Percentiles rank a stretch among this genome's conserved stretches.
Evolutionary conservation across 495 filamentous ascomycete genomes (phyloP).

Genomic region (Aspergillus ellipticus): DNA sequence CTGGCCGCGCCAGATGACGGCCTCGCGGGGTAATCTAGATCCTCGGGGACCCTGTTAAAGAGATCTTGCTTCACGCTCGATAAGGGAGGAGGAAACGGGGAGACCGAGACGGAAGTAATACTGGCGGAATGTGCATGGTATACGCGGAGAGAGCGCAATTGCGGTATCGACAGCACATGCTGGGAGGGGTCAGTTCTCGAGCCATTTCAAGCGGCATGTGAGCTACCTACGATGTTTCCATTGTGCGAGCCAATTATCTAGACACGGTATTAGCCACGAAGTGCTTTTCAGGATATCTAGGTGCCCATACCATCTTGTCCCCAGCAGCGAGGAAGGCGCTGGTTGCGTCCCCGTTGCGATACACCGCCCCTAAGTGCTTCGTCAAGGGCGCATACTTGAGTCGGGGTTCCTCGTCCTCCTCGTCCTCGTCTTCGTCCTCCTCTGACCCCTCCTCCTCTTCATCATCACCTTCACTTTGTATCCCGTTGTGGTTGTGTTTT

Average conservation of each 20-base stretch:
- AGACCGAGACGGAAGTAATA: conserved; percentile 83
- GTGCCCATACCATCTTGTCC: conserved; percentile 81
- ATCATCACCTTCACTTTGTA: conserved; percentile 13
- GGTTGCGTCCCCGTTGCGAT: conserved; percentile 91
- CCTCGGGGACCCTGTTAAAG: conserved; percentile 44
- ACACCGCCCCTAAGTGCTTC: conserved; percentile 70
- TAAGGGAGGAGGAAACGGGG: conserved; percentile 78
- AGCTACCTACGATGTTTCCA: conserved; percentile 79
- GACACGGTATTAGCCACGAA: conserved; percentile 18
- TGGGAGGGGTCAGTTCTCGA: conserved; percentile 34
- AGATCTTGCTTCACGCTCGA: conserved; percentile 54
- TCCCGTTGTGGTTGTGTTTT: conserved; percentile 12
- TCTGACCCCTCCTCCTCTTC: conserved; percentile 30
- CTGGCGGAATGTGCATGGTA: conserved; percentile 93
- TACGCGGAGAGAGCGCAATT: conserved; percentile 70
- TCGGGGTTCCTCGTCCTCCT: conserved; percentile 92
- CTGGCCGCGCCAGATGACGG: conserved; percentile 46
- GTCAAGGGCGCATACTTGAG: conserved; percentile 90
- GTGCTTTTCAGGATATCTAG: neutral
- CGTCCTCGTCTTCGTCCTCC: conserved; percentile 68
- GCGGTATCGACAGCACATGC: conserved; percentile 82
- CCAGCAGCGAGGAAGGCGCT: conserved; percentile 84
- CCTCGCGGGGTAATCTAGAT: conserved; percentile 38
- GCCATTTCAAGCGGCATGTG: conserved; percentile 1
- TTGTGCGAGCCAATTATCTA: conserved; percentile 95